Evolutionary conservation across 1,284 basidiomycete species (phyloP), one percentile per base, ranked within the genome.

Genomic region (Sporisorium exsertum): DNA sequence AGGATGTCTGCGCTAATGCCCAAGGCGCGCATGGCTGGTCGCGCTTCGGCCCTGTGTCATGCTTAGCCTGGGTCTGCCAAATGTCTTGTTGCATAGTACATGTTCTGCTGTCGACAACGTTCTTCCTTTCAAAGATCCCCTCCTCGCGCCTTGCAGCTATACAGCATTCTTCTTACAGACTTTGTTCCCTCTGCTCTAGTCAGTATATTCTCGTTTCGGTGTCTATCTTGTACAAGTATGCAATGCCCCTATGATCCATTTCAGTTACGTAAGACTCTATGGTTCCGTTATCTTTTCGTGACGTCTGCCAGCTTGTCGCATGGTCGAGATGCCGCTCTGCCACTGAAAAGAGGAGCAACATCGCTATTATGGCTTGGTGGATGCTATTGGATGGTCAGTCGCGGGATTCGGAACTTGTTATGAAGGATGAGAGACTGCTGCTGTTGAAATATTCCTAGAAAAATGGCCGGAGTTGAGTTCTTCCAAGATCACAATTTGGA

Each of bases 211-310:
- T 43, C 24, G 22, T 42, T 45, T 22, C 29, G 7, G 42, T 60
- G 59, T 60, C 57, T 56, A 22, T 47, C 15, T 51, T 72, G 70
- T 72, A 72, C 57, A 53, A 72, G 52, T 72, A 72, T 61, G 70
- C 70, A 72, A 46, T 54, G 42, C 16, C 54, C 29, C 37, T 56
- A 47, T 42, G 56, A 32, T 29, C 22, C 37, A 57, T n/a, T 7
- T 26, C 40, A 15, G 49, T 45, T 24, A 2, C 26, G 13, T 50
- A 32, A 24, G 24, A 27, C 12, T 27, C 6, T 24, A 8, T 13
- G 13, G 3, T 16, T 18, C 10, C 13, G 8, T 15, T 18, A 35
- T 22, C 22, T 16, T 35, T 40, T 33, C 35, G 13, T n/a, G 27
- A 2, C 4, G 16, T 18, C 18, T n/a, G 15, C 8, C 37, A n/a